Conservation (phyloP, 495 filamentous ascomycete species). For the Chaetomium cochliodes region DNA sequence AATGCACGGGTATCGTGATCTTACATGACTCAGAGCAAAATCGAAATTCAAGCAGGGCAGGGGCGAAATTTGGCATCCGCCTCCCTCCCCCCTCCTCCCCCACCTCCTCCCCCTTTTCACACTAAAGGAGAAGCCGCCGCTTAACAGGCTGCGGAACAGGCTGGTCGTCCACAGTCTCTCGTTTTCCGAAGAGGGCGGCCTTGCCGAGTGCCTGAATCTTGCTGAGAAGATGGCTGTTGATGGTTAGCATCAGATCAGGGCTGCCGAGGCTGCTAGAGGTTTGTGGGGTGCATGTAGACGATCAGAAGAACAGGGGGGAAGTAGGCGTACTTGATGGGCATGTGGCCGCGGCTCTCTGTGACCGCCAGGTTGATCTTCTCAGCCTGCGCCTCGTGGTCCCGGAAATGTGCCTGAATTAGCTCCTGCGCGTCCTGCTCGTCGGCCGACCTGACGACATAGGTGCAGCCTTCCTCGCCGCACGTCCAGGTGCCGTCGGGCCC, state of each 20-base stretch:
- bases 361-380: slow-evolving; percentile 57
- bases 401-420: slow-evolving; percentile 62
- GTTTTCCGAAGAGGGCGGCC: slow-evolving; percentile 28
- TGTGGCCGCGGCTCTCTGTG: slow-evolving; percentile 52
- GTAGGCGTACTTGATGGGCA: slow-evolving; percentile 58
- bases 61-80: neutral
- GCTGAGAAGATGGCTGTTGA: slow-evolving; percentile 44
- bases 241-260: slow-evolving; percentile 25
- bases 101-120: too few relatives aligned
- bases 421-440: slow-evolving; percentile 56
- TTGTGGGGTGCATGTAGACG: slow-evolving; percentile 12
- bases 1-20: slow-evolving; percentile 5
- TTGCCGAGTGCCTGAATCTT: slow-evolving; percentile 45
- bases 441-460: slow-evolving; percentile 59
- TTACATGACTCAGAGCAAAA: neutral
- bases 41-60: neutral
- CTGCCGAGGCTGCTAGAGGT: neutral
- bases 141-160: slow-evolving; percentile 39
- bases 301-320: slow-evolving; percentile 25
- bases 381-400: slow-evolving; percentile 61
- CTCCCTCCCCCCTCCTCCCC: neutral
- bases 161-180: slow-evolving; percentile 29
- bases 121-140: slow-evolving; percentile 38
- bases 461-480: slow-evolving; percentile 68
- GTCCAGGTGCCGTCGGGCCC: slow-evolving; percentile 65